Conservation (phyloP, 148 eudicot species). For the Polygonum maritimum region DNA sequence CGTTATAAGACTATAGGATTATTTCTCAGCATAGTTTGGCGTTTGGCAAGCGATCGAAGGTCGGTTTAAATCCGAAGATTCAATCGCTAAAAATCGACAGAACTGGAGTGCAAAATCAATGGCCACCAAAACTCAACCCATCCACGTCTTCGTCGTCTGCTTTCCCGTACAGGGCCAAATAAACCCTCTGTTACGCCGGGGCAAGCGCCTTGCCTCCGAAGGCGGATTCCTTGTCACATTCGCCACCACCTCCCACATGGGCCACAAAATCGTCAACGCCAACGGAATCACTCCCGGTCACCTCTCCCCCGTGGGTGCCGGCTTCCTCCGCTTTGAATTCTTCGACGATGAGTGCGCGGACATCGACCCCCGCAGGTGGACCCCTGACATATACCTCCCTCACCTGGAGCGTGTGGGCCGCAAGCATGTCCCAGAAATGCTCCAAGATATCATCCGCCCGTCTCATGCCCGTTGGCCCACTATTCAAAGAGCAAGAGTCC, state of each 20-base stretch:
- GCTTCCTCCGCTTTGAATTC: slow-evolving; percentile 61
- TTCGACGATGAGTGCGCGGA: slow-evolving; percentile 45
- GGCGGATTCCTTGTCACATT: slow-evolving; percentile 34
- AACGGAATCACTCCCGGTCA: slow-evolving; percentile 23
- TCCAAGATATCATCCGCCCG: slow-evolving; percentile 19
- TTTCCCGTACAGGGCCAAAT: slow-evolving; percentile 42
- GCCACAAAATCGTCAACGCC: slow-evolving; percentile 26
- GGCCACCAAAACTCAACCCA: slow-evolving; percentile 10
- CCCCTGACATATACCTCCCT: slow-evolving; percentile 24
- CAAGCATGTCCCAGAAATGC: slow-evolving; percentile 29
- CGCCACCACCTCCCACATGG: slow-evolving; percentile 21
- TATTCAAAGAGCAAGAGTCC: slow-evolving; percentile 23
- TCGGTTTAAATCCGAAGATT: too few species aligned
- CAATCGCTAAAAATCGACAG: background rate
- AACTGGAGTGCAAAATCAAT: background rate
- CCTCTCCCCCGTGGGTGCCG: slow-evolving; percentile 40
- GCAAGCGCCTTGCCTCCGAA: slow-evolving; percentile 27
- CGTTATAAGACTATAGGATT: too few species aligned
- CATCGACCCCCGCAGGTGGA: slow-evolving; percentile 20
- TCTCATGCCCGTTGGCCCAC: slow-evolving; percentile 58
- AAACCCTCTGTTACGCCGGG: slow-evolving; percentile 36
- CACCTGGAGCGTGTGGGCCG: slow-evolving; percentile 40
- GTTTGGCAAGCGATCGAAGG: too few species aligned
- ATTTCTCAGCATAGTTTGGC: too few species aligned
- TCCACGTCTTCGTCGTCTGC: slow-evolving; percentile 33